A percentile compares a stretch with the other conserved stretches of the same genome.
Evolutionary conservation across 345 rosid species (phyloP).

Genomic region (Brassica juncea): DNA sequence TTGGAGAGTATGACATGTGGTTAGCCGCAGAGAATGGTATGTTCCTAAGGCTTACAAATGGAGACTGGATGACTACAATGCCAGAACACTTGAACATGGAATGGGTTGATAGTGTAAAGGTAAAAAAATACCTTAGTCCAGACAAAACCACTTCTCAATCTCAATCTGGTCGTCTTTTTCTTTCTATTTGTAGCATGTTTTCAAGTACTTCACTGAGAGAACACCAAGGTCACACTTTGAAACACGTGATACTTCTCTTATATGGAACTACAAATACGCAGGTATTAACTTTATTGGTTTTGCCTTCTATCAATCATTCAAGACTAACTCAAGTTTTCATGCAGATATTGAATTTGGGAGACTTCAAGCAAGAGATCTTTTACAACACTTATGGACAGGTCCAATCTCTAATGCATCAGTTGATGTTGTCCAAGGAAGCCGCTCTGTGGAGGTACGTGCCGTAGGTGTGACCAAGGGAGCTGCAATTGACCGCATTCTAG

Average conservation of each 20-base stretch:
- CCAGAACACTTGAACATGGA: slow-evolving; percentile 98
- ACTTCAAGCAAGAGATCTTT: slow-evolving; percentile 95
- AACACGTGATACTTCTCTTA: slow-evolving; percentile 82
- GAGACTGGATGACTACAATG: slow-evolving; percentile 99
- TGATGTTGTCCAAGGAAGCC: slow-evolving; percentile 97
- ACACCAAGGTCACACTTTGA: slow-evolving; percentile 96
- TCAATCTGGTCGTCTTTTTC: slow-evolving; percentile 4
- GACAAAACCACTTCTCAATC: background rate
- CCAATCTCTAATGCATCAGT: slow-evolving; percentile 99
- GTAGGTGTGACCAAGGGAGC: slow-evolving; percentile 99
- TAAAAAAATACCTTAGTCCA: slow-evolving; percentile 28
- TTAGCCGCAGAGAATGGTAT: slow-evolving; percentile 98
- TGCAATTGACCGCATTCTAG: slow-evolving; percentile 92
- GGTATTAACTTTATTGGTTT: slow-evolving; percentile 25
- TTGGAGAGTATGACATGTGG: slow-evolving; percentile 84
- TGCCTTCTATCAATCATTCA: background rate
- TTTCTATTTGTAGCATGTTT: slow-evolving; percentile 72
- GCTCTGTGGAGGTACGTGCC: slow-evolving; percentile 95
- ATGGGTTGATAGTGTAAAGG: slow-evolving; percentile 99
- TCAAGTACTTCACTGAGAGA: slow-evolving; percentile 91
- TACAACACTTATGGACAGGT: slow-evolving; percentile 99
- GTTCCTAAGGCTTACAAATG: slow-evolving; percentile 81
- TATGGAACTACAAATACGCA: slow-evolving; percentile 99
- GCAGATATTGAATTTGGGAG: slow-evolving; percentile 92
- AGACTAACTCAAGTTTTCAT: slow-evolving; percentile 15